Percentiles rank a stretch among this genome's conserved stretches.
These are phyloP conservation scores for Raffaelea ambrosiae DNA, from an alignment of 2,329 filamentous ascomycete genomes.

Conservation along the genomic window DNA sequence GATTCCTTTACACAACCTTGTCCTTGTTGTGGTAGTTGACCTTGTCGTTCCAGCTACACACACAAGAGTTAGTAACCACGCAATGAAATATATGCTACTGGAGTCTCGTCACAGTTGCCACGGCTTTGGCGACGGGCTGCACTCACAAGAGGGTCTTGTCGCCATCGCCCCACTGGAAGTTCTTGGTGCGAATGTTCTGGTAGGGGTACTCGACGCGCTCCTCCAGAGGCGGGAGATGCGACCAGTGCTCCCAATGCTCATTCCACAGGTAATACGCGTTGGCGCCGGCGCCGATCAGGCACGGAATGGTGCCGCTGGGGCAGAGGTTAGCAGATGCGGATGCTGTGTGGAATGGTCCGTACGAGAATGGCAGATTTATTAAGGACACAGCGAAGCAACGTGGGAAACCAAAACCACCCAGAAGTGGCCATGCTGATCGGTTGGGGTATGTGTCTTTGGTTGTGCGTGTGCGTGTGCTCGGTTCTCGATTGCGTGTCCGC, in stretches of 20 bases:
- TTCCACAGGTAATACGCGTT: conserved; percentile 91
- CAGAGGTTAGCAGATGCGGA: conserved; percentile 3
- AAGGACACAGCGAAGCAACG: too few species aligned
- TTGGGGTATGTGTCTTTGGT: too few species aligned
- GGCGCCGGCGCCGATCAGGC: conserved; percentile 59
- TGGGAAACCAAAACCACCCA: too few species aligned
- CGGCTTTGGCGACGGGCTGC: too few species aligned
- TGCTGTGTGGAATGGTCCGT: too few species aligned
- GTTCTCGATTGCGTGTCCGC: too few species aligned
- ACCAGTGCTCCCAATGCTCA: conserved; percentile 96
- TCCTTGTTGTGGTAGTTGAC: conserved; percentile 98
- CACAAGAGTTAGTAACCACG: background rate
- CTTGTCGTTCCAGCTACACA: conserved; percentile 79
- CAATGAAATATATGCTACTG: background rate
- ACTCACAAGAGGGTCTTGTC: conserved; percentile 56
- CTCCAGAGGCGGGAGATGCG: conserved; percentile 75
- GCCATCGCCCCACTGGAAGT: conserved; percentile 89
- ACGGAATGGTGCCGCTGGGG: conserved; percentile 65
- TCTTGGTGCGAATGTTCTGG: conserved; percentile 96
- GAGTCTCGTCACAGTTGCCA: background rate
- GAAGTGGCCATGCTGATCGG: too few species aligned
- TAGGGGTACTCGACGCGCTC: conserved; percentile 91
- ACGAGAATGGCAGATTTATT: too few species aligned
- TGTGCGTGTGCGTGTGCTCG: too few species aligned
- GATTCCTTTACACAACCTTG: conserved; percentile 43